Base-by-base conservation (phyloP, 306 rosid species). In the Cicer cuneatum region DNA sequence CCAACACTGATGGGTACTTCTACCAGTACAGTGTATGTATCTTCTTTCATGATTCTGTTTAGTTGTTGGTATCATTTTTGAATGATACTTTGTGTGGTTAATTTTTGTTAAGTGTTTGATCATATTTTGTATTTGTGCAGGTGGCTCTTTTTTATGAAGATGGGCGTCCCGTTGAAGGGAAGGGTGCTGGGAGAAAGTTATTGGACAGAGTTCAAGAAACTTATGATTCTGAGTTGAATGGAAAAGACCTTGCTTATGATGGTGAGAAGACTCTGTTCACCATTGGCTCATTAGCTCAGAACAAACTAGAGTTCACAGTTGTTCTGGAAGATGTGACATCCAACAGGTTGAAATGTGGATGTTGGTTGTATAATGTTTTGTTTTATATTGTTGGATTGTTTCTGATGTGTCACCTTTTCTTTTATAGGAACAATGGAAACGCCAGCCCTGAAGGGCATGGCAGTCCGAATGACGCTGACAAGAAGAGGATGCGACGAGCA, bases 241-340 rank as follows among this genome's bases (percentile, higher is more conserved):
- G 94, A 15, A 95, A 92, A 74, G 84, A 88, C 57, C 89, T 95
- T 24, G 99, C 99, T 1, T 95, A 95, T 52, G 99, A 95, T 37
- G 99, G 99, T 0, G 99, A 92, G 8, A 92, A 94, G 60, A 95
- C 97, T 39, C 19, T 95, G 74, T 95, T 95, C 61, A 95, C 99
- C 2, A 78, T 95, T 11, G 97, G 99, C 5, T 77, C 97, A 6
- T 92, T 95, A 41, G 93, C 96, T 0, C 79, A 90, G 2, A 95
- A 95, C 81, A 92, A 89, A 59, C 93, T 90, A 29, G 96, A 95
- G 77, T 95, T 95, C 16, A 80, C 86, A 0, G 96, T 95, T 69
- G 89, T 95, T 13, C 83, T 95, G 5, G 99, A 95, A 72, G 96
- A 95, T 53, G 63, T 88, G 0, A 42, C 83, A 3, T 84, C 92